Evolutionary conservation across 192 early-diverging fungal species (phyloP), one percentile per base, ranked within the genome.

Genomic region (Fimicolochytrium jonesii): DNA sequence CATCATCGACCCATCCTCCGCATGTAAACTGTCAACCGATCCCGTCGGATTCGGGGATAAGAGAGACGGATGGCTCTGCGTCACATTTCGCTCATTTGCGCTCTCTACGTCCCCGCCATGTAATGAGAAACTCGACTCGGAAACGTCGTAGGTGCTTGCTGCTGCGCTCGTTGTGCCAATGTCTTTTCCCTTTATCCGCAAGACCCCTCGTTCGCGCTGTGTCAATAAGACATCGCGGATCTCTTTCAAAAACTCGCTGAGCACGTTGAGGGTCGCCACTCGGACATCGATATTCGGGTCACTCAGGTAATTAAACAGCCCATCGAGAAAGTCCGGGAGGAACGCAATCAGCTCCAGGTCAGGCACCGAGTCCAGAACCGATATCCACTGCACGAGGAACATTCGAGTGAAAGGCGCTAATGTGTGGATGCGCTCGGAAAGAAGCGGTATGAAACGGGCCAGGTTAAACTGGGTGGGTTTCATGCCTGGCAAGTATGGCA

Each of bases 371-470:
- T 96, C 90, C 34, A 99, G 70, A 0, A 95, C 87, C 7, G 80
- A 78, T 37, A 99, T 90, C 80, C 97, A 99, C 43, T 92, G 89
- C 6, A 99, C 91, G 4, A 99, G 79, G 65, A 92, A 99, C 39
- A 91, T 87, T 6, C 97, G 82, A 9, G 92, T 89, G 50, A 83
- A 86, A 3, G 95, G 90, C 68, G 94, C 94, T 59, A 92, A 79
- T 6, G 88, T 88, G 64, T 93, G 87, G 67, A 98, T 90, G 23
- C 97, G 90, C 64, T 98, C 93, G 3, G 88, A 68, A 1, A 99
- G 74, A 22, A 99, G 80, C 22, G 94, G 95, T 60, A 99, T 93
- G 67, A 99, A 99, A 20, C 86, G 75, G 0, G 90, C 87, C 28
- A 99, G 74, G 28, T 95, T 93, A 69, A 99, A 99, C 15, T 68